These are phyloP conservation scores for Solanum medicagineum DNA, from an alignment of 257 asterid species.

Conservation along the genomic window DNA sequence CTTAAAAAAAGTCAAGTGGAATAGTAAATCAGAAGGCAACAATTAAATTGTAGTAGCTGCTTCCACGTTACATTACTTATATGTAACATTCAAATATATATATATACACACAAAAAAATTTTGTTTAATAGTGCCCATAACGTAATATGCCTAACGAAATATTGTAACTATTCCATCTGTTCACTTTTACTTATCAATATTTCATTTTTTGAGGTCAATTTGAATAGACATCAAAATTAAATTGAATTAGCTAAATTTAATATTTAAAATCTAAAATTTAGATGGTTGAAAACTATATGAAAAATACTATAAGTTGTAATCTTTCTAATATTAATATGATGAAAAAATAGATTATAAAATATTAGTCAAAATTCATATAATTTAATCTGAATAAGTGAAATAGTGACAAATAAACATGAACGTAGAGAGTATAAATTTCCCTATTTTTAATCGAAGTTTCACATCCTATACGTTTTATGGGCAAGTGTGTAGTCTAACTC, in stretches of 20 bases:
- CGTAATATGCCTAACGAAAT: background rate
- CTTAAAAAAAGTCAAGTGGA: background rate
- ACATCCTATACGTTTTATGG: background rate
- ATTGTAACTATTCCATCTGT: background rate
- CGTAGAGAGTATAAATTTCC: fast-evolving
- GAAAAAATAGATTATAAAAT: too few relatives aligned
- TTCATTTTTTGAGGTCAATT: too few relatives aligned
- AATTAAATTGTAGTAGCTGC: background rate
- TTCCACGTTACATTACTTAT: background rate
- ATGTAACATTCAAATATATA: background rate
- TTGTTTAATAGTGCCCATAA: background rate
- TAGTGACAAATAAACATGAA: too few relatives aligned
- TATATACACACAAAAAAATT: background rate
- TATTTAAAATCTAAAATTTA: too few relatives aligned
- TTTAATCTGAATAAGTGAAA: too few relatives aligned
- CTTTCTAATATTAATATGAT: too few relatives aligned
- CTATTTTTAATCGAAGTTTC: fast-evolving
- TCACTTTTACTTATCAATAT: too few relatives aligned
- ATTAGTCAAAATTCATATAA: too few relatives aligned
- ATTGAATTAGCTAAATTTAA: too few relatives aligned
- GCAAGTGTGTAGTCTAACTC: background rate
- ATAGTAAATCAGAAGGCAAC: background rate
- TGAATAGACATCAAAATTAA: too few relatives aligned
- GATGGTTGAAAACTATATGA: too few relatives aligned
- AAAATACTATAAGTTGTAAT: too few relatives aligned